Base-by-base conservation (phyloP, 1,284 basidiomycete genomes). In the Takashimella tepidaria region DNA sequence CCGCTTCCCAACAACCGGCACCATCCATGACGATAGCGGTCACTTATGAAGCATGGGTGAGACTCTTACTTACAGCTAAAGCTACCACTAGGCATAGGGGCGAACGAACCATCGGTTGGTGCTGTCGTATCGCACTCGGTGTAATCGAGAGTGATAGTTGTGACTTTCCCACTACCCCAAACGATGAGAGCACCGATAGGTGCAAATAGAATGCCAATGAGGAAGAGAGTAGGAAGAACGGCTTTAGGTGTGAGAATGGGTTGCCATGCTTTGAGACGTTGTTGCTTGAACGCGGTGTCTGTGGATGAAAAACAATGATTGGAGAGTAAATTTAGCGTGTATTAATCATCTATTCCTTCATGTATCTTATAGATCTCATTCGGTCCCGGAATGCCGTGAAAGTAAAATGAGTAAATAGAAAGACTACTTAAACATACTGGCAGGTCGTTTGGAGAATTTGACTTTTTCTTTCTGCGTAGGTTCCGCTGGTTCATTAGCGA, bases 191-290 rank as follows among this genome's bases (percentile, higher is more conserved):
- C 96, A 20, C 95, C 96, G 66, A 99, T 93, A 53, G 93, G 93
- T 1, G 91, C 93, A 72, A 98, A 98, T 64, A 98, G 78, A 64
- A 98, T 80, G 47, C 90, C 95, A 66, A 98, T 84, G 67, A 97
- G 84, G 77, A 98, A 96, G 50, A 99, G 83, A 1, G 92, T 95
- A 4, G 96, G 96, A 11, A 98, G 82, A 13, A 98, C 96, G 1
- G 92, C 95, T 76, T 92, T 92, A 3, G 96, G 96, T 0, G 95
- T 98, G 42, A 98, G 82, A 71, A 99, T 97, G 19, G 96, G 96
- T 81, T 99, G 96, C 96, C 96, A 99, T 67, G 96, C 96, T 79
- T 98, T 98, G 70, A 99, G 83, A 54, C 96, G 89, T 77, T 99
- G 96, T 76, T 99, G 96, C 79, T 97, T 98, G 84, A 98, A 97